Conservation (phyloP, 768 basidiomycete species). For the Leccinellum luteum region DNA sequence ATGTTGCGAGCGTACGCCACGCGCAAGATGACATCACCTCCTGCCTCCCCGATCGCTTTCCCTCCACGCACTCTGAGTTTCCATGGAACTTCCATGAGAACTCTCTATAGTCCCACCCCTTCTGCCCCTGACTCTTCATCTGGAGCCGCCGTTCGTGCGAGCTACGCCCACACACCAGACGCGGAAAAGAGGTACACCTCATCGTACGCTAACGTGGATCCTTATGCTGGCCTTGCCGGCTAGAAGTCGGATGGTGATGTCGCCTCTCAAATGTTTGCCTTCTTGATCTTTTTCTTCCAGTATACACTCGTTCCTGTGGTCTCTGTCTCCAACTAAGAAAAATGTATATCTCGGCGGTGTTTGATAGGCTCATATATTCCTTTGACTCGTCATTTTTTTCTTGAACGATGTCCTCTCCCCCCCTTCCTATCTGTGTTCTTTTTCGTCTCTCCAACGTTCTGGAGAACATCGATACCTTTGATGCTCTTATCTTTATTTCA, state of each 20-base stretch:
- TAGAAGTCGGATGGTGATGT: conserved; percentile 5
- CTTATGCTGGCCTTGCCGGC: conserved; percentile 15
- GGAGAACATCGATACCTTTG: conserved; percentile 23
- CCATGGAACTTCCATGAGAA: conserved; percentile 27
- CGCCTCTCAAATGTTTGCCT: neutral
- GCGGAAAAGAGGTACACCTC: conserved; percentile 26
- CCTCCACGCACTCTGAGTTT: conserved; percentile 26
- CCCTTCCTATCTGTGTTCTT: neutral
- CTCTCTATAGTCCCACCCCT: conserved; percentile 25
- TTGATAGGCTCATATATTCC: conserved; percentile 5
- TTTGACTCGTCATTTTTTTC: neutral
- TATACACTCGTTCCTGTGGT: neutral
- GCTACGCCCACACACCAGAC: conserved; percentile 7
- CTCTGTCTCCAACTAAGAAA: conserved; percentile 5
- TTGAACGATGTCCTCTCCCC: conserved; percentile 4
- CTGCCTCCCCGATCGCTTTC: conserved; percentile 31
- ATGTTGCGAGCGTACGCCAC: conserved; percentile 75
- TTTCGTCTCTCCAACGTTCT: neutral
- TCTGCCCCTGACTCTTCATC: conserved; percentile 12
- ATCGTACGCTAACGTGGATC: conserved; percentile 25
- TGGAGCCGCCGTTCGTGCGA: neutral
- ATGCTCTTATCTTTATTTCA: conserved; percentile 9
- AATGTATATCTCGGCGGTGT: conserved; percentile 17
- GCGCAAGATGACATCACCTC: conserved; percentile 36
- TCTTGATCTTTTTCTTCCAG: neutral